Evolutionary conservation across 805 yeast genomes (phyloP).

Genomic region (Candida incommunis): DNA sequence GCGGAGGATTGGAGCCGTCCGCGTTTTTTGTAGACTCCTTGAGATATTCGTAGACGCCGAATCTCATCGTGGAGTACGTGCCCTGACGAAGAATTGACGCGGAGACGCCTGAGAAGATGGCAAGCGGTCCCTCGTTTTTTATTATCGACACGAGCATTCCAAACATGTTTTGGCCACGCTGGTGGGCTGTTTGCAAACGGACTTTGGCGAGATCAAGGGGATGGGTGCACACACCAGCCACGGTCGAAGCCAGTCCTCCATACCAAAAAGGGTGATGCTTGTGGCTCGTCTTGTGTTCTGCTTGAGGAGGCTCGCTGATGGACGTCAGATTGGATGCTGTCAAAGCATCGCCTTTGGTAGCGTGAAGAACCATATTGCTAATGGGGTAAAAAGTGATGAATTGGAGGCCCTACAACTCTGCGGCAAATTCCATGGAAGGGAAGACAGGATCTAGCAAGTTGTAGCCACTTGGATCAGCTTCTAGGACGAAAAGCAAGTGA

Average conservation of each 20-base stretch:
- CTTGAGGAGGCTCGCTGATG: too few relatives aligned
- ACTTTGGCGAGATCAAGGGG: slow-evolving; percentile 83
- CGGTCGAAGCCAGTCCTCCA: slow-evolving; percentile 28
- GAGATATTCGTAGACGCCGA: slow-evolving; percentile 70
- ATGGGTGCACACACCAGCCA: slow-evolving; percentile 35
- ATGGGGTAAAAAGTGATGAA: too few relatives aligned
- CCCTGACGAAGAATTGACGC: slow-evolving; percentile 79
- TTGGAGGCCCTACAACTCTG: too few relatives aligned
- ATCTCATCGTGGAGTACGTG: slow-evolving; percentile 74
- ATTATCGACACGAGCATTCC: slow-evolving; percentile 48
- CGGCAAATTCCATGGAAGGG: too few relatives aligned
- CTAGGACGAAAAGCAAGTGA: too few relatives aligned
- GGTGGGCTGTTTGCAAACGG: slow-evolving; percentile 63
- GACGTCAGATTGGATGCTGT: too few relatives aligned
- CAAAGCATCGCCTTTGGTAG: too few relatives aligned
- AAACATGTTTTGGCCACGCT: slow-evolving; percentile 48
- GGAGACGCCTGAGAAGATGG: slow-evolving; percentile 67
- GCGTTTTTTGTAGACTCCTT: slow-evolving; percentile 38
- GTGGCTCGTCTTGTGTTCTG: too few relatives aligned
- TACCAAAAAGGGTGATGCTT: slow-evolving; percentile 22
- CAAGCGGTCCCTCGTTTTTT: slow-evolving; percentile 43
- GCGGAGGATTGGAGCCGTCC: slow-evolving; percentile 34
- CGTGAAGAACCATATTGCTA: too few relatives aligned
- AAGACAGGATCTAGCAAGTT: too few relatives aligned
- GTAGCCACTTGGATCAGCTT: too few relatives aligned